These are phyloP conservation scores for Chaetomiaceae sp. DNA, from an alignment of 2,329 filamentous ascomycete species.

Conservation along the genomic window DNA sequence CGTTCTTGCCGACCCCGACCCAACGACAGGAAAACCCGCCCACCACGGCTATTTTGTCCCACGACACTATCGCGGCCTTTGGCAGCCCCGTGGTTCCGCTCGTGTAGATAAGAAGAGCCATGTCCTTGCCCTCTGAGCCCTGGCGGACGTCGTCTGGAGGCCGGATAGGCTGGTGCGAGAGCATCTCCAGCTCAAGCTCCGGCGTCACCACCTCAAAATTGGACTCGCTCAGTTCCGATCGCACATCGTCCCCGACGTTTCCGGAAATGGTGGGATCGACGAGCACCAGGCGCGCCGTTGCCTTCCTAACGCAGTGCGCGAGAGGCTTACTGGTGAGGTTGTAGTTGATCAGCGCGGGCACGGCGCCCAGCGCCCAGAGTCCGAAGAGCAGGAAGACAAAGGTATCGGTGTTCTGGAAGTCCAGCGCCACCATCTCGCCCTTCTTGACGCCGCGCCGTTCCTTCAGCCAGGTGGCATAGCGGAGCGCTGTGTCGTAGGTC, in stretches of 20 bases:
- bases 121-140: conserved; percentile 47
- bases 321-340: conserved; percentile 69
- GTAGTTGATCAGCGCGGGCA: conserved; percentile 84
- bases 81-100: conserved; percentile 81
- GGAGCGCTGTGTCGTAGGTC: conserved; percentile 63
- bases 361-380: conserved; percentile 77
- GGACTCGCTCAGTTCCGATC: conserved; percentile 44
- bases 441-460: conserved; percentile 57
- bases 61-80: conserved; percentile 73
- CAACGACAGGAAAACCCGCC: conserved; percentile 50
- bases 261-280: conserved; percentile 58
- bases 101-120: conserved; percentile 76
- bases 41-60: conserved; percentile 57
- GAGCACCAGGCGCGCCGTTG: conserved; percentile 62
- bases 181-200: conserved; percentile 51
- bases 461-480: conserved; percentile 72
- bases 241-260: conserved; percentile 55
- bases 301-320: conserved; percentile 66
- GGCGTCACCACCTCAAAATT: conserved; percentile 58
- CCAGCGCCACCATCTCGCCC: conserved; percentile 72
- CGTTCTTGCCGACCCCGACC: conserved; percentile 53
- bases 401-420: conserved; percentile 75
- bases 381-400: conserved; percentile 73
- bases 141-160: conserved; percentile 53
- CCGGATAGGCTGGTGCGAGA: conserved; percentile 47